Evolutionary conservation across 805 yeast genomes (phyloP), one percentile per base, ranked within the genome.

Genomic region (Pichia nakasei): DNA sequence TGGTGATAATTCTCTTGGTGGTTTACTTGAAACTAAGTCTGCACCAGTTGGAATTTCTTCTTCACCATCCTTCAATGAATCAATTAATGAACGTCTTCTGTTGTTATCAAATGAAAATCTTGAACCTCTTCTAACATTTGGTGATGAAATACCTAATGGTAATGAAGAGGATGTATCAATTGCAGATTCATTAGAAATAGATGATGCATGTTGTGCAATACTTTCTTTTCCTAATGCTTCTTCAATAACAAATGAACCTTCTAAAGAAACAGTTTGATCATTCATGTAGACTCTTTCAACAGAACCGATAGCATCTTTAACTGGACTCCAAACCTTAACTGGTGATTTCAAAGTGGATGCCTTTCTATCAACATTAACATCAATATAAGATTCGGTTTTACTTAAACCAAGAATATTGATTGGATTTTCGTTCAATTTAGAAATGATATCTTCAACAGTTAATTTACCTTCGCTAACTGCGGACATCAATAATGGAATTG

Each of bases 261-360:
- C 96, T 52, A 88, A 73, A 52, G 87, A 84, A 42, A 82, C 85
- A 43, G 95, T 84, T 61, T 82, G 80, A 46, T 79, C 82, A 49
- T 81, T 77, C 62, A 85, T 69, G 52, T 80, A 74, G 41, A 91
- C 97, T 64, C 97, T 78, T 65, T 88, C 95, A 58, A 91, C 83
- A 57, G 87, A 81, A 50, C 97, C 97, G 48, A 69, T 73, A 42
- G 69, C 67, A 49, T 73, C 74, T 46, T 67, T 68, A 48, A 79
- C 75, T 49, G 82, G 82, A 43, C 82, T 71, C 76, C 80, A 75
- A 34, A 65, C 52, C 9, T 70, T 58, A 12, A 71, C 59, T 35
- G 67, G 61, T 38, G 60, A 50, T 51, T 65, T 66, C 47, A 68
- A 55, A 11, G 75, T 64, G n/a, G 68, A 55, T 42, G 66, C 62